These are phyloP conservation scores for Amphirosellinia nigrospora DNA, from an alignment of 495 filamentous ascomycete genomes.

Conservation along the genomic window DNA sequence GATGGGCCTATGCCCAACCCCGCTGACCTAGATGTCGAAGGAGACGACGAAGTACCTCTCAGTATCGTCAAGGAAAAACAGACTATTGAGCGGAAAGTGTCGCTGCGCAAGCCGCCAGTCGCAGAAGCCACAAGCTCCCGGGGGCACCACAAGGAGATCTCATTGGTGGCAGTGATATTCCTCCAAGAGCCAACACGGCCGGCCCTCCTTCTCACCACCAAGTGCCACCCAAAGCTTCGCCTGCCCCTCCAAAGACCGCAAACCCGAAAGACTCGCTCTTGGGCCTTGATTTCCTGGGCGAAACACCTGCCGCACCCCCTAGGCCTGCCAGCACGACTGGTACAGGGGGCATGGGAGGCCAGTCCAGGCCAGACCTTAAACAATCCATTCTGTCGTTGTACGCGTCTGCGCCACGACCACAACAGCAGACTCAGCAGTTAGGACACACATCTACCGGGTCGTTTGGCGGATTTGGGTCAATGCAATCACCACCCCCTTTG, in stretches of 20 bases:
- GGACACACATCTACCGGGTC: constrained; percentile 50
- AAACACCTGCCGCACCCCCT: constrained; percentile 65
- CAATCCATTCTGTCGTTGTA: constrained; percentile 97
- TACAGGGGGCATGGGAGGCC: constrained; percentile 59
- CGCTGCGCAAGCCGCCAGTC: constrained; percentile 49
- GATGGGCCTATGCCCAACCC: constrained; percentile 94
- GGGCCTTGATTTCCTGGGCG: constrained; percentile 91
- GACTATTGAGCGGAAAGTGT: constrained; percentile 55
- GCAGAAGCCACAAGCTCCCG: constrained; percentile 39
- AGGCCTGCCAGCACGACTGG: constrained; percentile 76
- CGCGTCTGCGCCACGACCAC: constrained; percentile 77
- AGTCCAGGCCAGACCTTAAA: constrained; percentile 91
- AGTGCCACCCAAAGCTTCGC: constrained; percentile 67
- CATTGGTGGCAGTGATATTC: constrained; percentile 54
- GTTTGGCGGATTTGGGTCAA: constrained; percentile 67
- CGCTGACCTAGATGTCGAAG: constrained; percentile 78
- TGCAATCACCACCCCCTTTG: constrained; percentile 46
- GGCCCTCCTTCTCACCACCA: constrained; percentile 67
- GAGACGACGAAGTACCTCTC: constrained; percentile 78
- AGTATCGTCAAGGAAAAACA: constrained; percentile 65
- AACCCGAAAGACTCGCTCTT: constrained; percentile 83
- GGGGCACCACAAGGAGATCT: constrained; percentile 55
- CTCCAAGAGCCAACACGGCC: constrained; percentile 61
- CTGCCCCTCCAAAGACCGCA: constrained; percentile 61
- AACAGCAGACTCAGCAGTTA: constrained; percentile 63